Base-by-base conservation (phyloP, 1,284 basidiomycete genomes). In the Heterobasidion irregulare region DNA sequence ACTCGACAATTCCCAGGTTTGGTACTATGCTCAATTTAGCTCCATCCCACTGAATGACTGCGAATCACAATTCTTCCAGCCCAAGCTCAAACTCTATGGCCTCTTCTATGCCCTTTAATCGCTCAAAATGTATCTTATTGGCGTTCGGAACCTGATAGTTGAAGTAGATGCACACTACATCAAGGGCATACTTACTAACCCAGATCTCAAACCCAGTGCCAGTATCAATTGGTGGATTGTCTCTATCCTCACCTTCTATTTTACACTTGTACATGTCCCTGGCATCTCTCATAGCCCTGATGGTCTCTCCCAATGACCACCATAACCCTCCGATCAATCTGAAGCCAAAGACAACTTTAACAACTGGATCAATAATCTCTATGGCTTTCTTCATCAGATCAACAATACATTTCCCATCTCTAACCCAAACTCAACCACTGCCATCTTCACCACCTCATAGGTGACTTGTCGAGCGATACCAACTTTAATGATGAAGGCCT, bases 221-320 rank as follows among this genome's bases (percentile, higher is more conserved):
- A 64, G 64, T 2, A 72, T 77, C 6, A 77, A 76, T 45, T 47
- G 62, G 0, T 77, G 75, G 73, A 73, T 77, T 9, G 57, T 65
- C 0, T 61, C 63, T 0, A 76, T 76, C 1, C 53, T 74, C 0
- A 63, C 61, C 0, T 75, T 74, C 56, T 53, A 64, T 33, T 75
- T 76, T 50, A 60, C 57, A 0, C 60, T 71, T 1, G 59, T 67
- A 0, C 72, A 72, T 53, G 65, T 75, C 13, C 44, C 53, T 4
- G 44, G 53, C 32, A 15, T 12, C 1, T 8, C n/a, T 9, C 46
- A 53, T 12, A 34, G 45, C 2, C 53, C 53, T 0, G 43, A 53
- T 53, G 53, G 53, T 9, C 35, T 53, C 8, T 53, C 46, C 2
- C 32, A 45, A 1, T 10, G 53, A 2, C 33, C 32, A 4, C 2